phyloP scores from a whole-genome alignment of 2,329 filamentous ascomycete species.

The Lasiodiplodia theobromae region DNA sequence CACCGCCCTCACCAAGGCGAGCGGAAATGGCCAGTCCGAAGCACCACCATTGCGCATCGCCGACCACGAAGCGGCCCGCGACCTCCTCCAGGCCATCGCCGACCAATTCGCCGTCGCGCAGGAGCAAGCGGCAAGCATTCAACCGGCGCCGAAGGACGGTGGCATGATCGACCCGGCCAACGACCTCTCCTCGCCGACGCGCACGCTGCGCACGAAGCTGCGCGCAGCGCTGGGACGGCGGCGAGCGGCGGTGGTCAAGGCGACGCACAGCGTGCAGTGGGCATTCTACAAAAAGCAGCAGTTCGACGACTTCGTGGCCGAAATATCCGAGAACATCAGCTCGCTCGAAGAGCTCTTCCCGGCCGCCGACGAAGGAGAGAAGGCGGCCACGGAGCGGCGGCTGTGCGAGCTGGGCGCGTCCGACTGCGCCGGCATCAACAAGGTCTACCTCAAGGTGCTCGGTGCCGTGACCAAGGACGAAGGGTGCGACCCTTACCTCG shows the following conservation, averaged over 20 bases:
- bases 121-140: background rate
- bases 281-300: slow-evolving; percentile 1
- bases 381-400: background rate
- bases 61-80: fast-evolving
- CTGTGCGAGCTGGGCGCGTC: background rate
- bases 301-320: background rate
- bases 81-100: too few relatives aligned
- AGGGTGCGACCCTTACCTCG: background rate
- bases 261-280: background rate
- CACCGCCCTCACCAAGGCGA: background rate
- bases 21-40: too few relatives aligned
- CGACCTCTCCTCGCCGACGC: background rate
- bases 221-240: background rate
- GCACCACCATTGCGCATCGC: too few relatives aligned
- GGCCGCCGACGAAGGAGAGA: background rate
- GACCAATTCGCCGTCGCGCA: too few relatives aligned
- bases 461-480: background rate
- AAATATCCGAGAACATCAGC: background rate
- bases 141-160: too few relatives aligned
- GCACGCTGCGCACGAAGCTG: background rate
- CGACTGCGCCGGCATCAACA: slow-evolving; percentile 2
- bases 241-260: background rate
- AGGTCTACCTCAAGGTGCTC: background rate
- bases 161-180: background rate
- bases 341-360: background rate